Base-by-base conservation (phyloP, 1,139 yeast species). In the Suzukiozyma palmioleophila region DNA sequence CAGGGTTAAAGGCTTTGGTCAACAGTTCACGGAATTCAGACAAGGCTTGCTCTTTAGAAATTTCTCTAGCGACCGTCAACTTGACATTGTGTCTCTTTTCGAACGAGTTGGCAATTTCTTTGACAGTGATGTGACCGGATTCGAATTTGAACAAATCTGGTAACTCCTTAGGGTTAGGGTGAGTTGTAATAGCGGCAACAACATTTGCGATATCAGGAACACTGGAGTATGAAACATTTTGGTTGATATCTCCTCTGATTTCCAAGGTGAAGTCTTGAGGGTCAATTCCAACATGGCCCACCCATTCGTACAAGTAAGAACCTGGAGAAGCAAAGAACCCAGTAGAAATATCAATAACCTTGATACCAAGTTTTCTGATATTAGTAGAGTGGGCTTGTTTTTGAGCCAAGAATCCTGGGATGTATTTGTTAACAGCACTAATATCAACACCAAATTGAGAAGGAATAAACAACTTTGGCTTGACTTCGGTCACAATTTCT, bases 381-480 rank as follows among this genome's bases (percentile, higher is more conserved):
- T 53, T 55, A 2, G 54, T 53, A 3, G 73, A 59, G 50, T 73
- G 79, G 1, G 50, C 55, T 1, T 53, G 37, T 58, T 81, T 81
- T 22, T 46, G 14, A 1, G 40, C 49, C 26, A 76, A 52, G 48
- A 67, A 62, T 1, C 66, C 68, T 3, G 70, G 69, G 24, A 64
- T 54, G 39, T 48, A 43, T 24, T 45, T 47, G 8, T 47, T 44
- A 13, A 53, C 55, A 13, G 54, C 49, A 10, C 36, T 30, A 24
- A 56, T 53, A 37, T 77, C 77, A 31, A 63, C 52, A 35, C 87
- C 87, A 49, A 75, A 81, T 51, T 80, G 85, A 3, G 85, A 75
- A 29, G 86, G 84, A 42, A 81, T 69, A 57, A 70, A 79, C 27
- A 79, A 50, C 53, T 75, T 73, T 34, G 80, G 79, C 49, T 66